These are phyloP conservation scores for Aspergillus mulundensis DNA, from an alignment of 495 filamentous ascomycete species.

Conservation along the genomic window DNA sequence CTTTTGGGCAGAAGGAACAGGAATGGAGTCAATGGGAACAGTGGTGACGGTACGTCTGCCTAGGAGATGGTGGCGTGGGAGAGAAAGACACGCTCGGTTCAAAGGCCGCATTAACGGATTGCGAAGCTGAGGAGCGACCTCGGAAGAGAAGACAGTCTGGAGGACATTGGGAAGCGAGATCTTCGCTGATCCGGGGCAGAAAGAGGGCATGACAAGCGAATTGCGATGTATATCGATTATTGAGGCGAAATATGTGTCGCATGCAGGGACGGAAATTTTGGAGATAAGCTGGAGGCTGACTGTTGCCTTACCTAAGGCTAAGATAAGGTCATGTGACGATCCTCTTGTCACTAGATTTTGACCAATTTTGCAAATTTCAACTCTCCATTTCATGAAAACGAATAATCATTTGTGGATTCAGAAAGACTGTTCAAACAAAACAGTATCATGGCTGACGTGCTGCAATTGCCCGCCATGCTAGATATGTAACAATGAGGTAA, in stretches of 20 bases:
- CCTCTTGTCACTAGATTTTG: not conserved
- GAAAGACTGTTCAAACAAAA: too few species aligned
- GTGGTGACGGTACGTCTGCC: not conserved
- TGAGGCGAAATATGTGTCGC: not conserved
- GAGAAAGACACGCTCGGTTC: constrained; percentile 4
- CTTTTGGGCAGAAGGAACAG: not conserved
- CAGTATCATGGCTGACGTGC: too few species aligned
- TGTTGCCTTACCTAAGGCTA: not conserved
- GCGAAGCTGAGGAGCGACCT: constrained; percentile 14
- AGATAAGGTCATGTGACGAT: not conserved
- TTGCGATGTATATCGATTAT: not conserved
- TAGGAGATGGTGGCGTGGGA: constrained; percentile 1
- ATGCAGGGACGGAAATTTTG: not conserved
- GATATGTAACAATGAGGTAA: too few species aligned
- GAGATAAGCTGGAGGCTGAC: not conserved
- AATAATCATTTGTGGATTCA: too few species aligned
- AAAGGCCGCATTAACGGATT: not conserved
- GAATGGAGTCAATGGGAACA: not conserved
- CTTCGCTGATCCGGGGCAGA: constrained; percentile 23
- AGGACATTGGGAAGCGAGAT: constrained; percentile 1
- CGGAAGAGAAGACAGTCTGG: constrained; percentile 19
- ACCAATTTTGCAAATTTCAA: not conserved
- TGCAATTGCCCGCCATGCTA: too few species aligned
- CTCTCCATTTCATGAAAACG: too few species aligned
- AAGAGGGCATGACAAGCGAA: constrained; percentile 16